These are phyloP conservation scores for Penicillium parvum DNA, from an alignment of 495 filamentous ascomycete species.

Conservation along the genomic window DNA sequence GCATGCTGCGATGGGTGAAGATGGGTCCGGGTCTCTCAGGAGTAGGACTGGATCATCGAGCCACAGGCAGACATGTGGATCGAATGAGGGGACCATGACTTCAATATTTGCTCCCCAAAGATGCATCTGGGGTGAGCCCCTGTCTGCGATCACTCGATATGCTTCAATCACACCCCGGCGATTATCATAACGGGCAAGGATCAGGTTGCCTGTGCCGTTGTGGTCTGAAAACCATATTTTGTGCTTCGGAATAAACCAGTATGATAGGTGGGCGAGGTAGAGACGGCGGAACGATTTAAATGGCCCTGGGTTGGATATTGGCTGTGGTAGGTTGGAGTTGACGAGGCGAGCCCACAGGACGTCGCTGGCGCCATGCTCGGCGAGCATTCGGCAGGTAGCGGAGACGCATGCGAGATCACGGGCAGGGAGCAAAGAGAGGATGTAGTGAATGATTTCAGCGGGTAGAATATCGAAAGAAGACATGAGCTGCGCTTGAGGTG, in stretches of 20 bases:
- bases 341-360: conserved; percentile 60
- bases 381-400: conserved; percentile 51
- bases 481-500: no score
- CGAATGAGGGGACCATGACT: conserved; percentile 72
- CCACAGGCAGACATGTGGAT: conserved; percentile 64
- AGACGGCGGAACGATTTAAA: conserved; percentile 62
- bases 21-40: conserved; percentile 38
- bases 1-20: conserved; percentile 21
- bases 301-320: conserved; percentile 44
- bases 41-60: conserved; percentile 66
- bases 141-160: conserved; percentile 68
- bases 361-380: conserved; percentile 49
- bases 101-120: conserved; percentile 60
- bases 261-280: conserved; percentile 68
- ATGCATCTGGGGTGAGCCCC: conserved; percentile 45
- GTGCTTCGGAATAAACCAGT: conserved; percentile 76
- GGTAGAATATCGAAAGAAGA: conserved; percentile 55
- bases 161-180: conserved; percentile 71
- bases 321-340: conserved; percentile 55
- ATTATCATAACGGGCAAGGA: conserved; percentile 69
- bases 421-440: conserved; percentile 57
- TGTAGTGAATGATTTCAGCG: conserved; percentile 56
- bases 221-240: conserved; percentile 85
- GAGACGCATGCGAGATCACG: conserved; percentile 52
- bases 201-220: conserved; percentile 61